Conservation (phyloP, 306 rosid genomes). For the Cicer chorassanicum region DNA sequence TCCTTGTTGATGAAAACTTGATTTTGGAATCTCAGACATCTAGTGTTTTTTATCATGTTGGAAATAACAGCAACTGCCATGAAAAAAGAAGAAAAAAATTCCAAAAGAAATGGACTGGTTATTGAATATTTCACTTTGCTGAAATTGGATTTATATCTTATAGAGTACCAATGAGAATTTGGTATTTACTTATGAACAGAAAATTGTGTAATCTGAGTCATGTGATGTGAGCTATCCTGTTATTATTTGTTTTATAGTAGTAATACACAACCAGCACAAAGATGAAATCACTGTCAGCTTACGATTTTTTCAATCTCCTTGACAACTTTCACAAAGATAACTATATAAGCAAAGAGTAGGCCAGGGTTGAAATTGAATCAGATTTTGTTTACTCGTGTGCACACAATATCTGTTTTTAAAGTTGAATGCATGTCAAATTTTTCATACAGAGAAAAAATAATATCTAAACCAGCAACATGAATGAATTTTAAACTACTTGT, state of each 20-base stretch:
- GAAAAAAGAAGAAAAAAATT: background rate
- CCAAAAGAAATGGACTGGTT: background rate
- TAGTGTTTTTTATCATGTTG: constrained; percentile 6
- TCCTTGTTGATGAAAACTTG: background rate
- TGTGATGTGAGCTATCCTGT: constrained; percentile 21
- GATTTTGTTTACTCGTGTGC: background rate
- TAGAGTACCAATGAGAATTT: constrained; percentile 17
- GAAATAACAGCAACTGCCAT: constrained; percentile 9
- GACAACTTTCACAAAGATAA: constrained; percentile 1
- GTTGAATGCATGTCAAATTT: constrained; percentile 26
- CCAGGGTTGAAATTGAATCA: constrained; percentile 11
- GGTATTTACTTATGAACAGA: constrained; percentile 5
- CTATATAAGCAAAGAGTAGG: constrained; percentile 9
- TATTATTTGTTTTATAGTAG: background rate
- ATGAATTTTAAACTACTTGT: constrained; percentile 26
- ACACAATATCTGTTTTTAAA: constrained; percentile 2
- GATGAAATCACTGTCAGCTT: constrained; percentile 20
- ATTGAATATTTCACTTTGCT: constrained; percentile 13
- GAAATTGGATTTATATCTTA: background rate
- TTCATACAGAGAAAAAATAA: constrained; percentile 10
- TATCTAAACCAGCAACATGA: constrained; percentile 16
- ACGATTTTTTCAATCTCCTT: background rate
- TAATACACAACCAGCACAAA: constrained; percentile 10
- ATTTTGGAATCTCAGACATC: background rate
- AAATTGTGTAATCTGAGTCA: constrained; percentile 25